Conservation (phyloP, 768 basidiomycete species). For the Russula vinacea region DNA sequence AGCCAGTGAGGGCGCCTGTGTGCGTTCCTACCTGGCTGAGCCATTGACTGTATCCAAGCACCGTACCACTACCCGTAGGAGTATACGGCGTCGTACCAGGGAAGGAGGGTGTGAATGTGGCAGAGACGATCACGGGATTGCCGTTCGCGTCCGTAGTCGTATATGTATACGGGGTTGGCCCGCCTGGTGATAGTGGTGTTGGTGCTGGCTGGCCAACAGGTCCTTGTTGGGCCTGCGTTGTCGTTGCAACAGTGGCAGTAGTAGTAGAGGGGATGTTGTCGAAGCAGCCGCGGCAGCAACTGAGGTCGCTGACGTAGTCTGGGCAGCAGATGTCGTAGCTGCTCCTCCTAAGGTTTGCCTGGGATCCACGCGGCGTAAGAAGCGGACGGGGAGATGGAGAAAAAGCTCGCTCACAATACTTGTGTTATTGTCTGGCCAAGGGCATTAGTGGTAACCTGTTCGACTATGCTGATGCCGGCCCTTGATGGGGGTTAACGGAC, state of each 20-base stretch:
- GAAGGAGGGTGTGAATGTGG: slow-evolving; percentile 38
- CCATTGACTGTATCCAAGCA: slow-evolving; percentile 37
- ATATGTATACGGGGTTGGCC: slow-evolving; percentile 35
- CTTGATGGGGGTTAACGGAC: slow-evolving; percentile 34
- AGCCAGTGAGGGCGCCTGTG: slow-evolving; percentile 29
- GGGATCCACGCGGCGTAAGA: slow-evolving; percentile 5
- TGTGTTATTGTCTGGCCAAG: slow-evolving; percentile 44
- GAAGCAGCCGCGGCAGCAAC: slow-evolving; percentile 33
- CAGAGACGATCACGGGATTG: slow-evolving; percentile 31
- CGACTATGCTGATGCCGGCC: slow-evolving; percentile 51
- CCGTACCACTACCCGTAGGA: slow-evolving; percentile 33
- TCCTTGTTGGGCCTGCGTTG: slow-evolving; percentile 38
- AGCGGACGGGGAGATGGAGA: background rate
- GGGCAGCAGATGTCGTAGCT: slow-evolving; percentile 28
- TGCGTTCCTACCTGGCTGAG: slow-evolving; percentile 33
- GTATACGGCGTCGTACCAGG: slow-evolving; percentile 31
- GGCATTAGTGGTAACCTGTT: slow-evolving; percentile 44
- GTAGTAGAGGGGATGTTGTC: slow-evolving; percentile 30
- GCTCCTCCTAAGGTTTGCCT: slow-evolving; percentile 29
- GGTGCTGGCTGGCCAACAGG: slow-evolving; percentile 56
- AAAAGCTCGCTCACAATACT: slow-evolving; percentile 41
- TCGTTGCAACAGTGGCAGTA: slow-evolving; percentile 7
- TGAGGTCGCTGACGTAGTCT: slow-evolving; percentile 27
- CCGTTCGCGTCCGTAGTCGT: slow-evolving; percentile 40
- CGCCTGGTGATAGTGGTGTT: slow-evolving; percentile 28